These are phyloP conservation scores for Yamadazyma blattariae DNA, from an alignment of 1,139 yeast species.

Conservation along the genomic window DNA sequence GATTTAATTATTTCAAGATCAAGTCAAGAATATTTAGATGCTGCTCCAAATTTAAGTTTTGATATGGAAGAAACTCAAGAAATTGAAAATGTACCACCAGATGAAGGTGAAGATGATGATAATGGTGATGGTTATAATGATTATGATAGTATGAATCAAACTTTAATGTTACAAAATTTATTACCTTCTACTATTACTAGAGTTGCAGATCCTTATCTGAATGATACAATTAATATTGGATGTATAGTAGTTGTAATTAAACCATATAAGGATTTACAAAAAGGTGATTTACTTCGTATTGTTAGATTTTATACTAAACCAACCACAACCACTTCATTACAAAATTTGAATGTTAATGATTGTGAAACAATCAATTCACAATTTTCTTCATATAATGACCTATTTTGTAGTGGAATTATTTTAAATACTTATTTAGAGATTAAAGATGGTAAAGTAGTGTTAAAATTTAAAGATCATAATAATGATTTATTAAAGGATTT, in stretches of 20 bases:
- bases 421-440: constrained; percentile 28
- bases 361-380: background rate
- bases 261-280: constrained; percentile 25
- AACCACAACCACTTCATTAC: no score
- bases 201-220: constrained; percentile 32
- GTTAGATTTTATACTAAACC: constrained; percentile 20
- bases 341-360: no score
- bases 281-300: constrained; percentile 35
- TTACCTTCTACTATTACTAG: constrained; percentile 18
- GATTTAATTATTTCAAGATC: constrained; percentile 1
- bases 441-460: constrained; percentile 15
- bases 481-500: constrained; percentile 27
- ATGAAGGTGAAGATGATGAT: constrained; percentile 1
- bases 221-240: constrained; percentile 26
- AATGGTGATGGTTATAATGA: background rate
- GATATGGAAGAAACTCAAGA: background rate
- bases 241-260: constrained; percentile 36
- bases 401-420: constrained; percentile 32
- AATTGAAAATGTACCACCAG: no score
- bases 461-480: constrained; percentile 18
- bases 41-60: background rate
- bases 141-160: constrained; percentile 17
- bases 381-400: constrained; percentile 3
- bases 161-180: constrained; percentile 27
- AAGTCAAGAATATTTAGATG: constrained; percentile 2